phyloP scores from a whole-genome alignment of 192 early-diverging fungal species.

The Podila epicladia region DNA sequence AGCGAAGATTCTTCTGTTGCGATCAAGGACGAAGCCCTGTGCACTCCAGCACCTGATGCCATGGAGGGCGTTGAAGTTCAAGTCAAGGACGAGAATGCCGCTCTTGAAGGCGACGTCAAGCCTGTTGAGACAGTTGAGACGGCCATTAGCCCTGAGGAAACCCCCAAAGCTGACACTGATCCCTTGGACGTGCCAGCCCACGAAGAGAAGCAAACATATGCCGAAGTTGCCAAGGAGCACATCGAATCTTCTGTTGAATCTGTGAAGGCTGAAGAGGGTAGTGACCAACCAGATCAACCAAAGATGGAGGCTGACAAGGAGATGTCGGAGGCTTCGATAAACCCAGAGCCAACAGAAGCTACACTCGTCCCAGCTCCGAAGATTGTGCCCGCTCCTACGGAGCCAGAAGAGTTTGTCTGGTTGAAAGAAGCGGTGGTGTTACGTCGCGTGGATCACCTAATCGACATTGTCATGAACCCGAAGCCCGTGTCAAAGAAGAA shows the following conservation, averaged over 20 bases:
- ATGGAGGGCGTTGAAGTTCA: conserved; percentile 25
- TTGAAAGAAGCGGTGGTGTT: conserved; percentile 64
- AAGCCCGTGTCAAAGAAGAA: conserved; percentile 58
- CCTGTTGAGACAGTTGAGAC: not conserved
- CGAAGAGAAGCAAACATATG: not conserved
- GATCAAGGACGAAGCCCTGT: not conserved
- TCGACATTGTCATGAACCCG: conserved; percentile 61
- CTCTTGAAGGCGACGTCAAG: conserved; percentile 9
- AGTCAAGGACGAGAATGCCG: not conserved
- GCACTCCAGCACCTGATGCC: not conserved
- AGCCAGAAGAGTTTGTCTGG: conserved; percentile 59
- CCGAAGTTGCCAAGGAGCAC: not conserved
- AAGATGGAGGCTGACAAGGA: not conserved
- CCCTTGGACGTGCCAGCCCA: not conserved
- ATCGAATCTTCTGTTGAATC: not conserved
- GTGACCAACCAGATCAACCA: too few species aligned
- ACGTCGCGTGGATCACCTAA: conserved; percentile 61
- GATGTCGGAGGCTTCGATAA: not conserved
- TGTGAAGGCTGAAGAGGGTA: conserved; percentile 1
- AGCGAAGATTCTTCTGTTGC: not conserved
- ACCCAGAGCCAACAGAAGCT: not conserved
- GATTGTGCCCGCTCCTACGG: conserved; percentile 1
- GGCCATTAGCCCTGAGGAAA: not conserved
- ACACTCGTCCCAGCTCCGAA: not conserved
- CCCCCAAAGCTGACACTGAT: not conserved